Evolutionary conservation across 2,329 filamentous ascomycete genomes (phyloP), one percentile per base, ranked within the genome.

Genomic region (Aspergillus spinulosporus): DNA sequence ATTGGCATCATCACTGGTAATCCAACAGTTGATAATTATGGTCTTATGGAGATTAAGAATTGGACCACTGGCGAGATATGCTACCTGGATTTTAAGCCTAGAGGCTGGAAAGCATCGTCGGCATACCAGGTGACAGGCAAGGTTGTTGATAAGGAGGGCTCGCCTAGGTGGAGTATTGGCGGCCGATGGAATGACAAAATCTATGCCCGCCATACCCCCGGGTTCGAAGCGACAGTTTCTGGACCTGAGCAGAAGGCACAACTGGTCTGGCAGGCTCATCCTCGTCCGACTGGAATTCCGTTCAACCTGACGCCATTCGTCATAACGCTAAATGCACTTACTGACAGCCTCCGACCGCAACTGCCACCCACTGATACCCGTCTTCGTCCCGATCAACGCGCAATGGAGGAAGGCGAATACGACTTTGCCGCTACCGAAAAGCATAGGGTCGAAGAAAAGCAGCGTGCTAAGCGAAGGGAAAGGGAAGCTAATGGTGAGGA

Each of bases 361-460:
- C 78, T 99, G 12, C 89, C 94, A 39, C 94, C 94, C 0, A 99
- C 94, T 0, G 94, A 99, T 72, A 96, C 93, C 1, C 83, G 94
- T n/a, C 80, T 96, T 32, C 83, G 94, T 31, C 93, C 94, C 0
- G 94, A 99, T 73, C 94, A 99, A 77, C 84, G 94, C 8, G 94
- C 94, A 1, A 99, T 99, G 94, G 94, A 99, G 72, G 92, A 97
- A 59, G 94, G 93, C n/a, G 85, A 92, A 74, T 99, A 99, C 69
- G 93, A 97, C 68, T 82, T 94, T 58, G 94, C 94, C 1, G 94
- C 93, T 0, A 84, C 84, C 4, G 94, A 99, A 79, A 99, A 99
- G 84, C 94, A 93, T 68, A 83, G 94, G 1, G 84, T 99, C 0
- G 94, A 99, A 74, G 89, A 97, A 77, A 92, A 87, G 62, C 94